Conservation (phyloP, 1,284 basidiomycete species). For the Naganishia albida region DNA sequence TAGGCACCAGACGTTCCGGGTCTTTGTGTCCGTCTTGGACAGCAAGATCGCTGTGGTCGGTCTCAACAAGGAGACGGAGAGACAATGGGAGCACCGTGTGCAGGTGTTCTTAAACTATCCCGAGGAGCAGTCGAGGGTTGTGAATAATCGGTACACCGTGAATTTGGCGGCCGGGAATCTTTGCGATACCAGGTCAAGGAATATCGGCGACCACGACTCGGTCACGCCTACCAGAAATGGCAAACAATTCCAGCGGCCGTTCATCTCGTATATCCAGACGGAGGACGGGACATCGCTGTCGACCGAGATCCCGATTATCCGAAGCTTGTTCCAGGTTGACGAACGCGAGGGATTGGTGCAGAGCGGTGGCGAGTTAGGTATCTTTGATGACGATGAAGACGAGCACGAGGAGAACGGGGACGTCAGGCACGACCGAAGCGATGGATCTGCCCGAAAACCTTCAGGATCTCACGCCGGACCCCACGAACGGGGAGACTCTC, state of each 20-base stretch:
- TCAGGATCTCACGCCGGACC: not conserved
- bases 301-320: slow-evolving; percentile 45
- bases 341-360: slow-evolving; percentile 36
- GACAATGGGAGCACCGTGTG: slow-evolving; percentile 21
- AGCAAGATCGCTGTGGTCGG: slow-evolving; percentile 18
- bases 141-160: not conserved
- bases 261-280: slow-evolving; percentile 48
- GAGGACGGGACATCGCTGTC: slow-evolving; percentile 45
- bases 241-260: slow-evolving; percentile 35
- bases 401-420: slow-evolving; percentile 18
- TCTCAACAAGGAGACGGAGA: slow-evolving; percentile 18
- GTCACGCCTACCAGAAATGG: not conserved
- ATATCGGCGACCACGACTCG: not conserved
- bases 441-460: not conserved
- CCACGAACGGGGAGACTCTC: not conserved
- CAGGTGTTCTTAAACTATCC: slow-evolving; percentile 16
- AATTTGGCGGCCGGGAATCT: not conserved
- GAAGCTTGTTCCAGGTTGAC: slow-evolving; percentile 39
- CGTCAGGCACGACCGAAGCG: not conserved
- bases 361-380: slow-evolving; percentile 41
- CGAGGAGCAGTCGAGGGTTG: slow-evolving; percentile 4
- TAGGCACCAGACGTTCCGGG: not conserved
- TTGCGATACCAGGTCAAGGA: not conserved
- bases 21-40: not conserved
- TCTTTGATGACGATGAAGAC: slow-evolving; percentile 32